Percentiles rank a stretch among this genome's conserved stretches.
Conservation (phyloP, 768 basidiomycete species). For the Russula compacta region DNA sequence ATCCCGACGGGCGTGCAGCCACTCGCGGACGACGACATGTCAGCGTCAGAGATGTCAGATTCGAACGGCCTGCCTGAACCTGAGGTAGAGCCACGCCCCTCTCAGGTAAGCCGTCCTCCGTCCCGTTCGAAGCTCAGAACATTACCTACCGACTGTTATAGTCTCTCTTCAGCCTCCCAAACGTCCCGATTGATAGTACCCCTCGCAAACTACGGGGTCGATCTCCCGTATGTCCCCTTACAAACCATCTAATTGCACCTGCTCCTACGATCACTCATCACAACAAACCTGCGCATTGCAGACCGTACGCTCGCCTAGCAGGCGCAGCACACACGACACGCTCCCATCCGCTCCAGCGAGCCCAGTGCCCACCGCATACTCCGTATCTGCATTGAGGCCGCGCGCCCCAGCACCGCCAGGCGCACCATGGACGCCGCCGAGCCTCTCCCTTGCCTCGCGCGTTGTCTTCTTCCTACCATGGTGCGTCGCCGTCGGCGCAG, state of each 20-base stretch:
- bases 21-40: background rate
- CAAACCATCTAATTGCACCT: no score
- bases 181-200: conserved; percentile 1
- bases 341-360: background rate
- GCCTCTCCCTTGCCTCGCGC: conserved; percentile 1
- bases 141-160: background rate
- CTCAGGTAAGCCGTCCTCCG: background rate
- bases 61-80: background rate
- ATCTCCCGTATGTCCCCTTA: background rate
- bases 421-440: background rate
- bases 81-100: background rate
- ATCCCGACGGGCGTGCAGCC: conserved; percentile 2
- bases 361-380: background rate
- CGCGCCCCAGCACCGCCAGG: background rate
- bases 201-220: background rate
- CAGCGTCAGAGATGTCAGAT: background rate
- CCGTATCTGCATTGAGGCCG: background rate
- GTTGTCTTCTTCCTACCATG: conserved; percentile 15
- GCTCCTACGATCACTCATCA: background rate
- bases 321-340: conserved; percentile 1
- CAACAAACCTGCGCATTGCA: background rate
- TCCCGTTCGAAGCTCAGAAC: no score
- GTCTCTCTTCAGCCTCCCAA: conserved; percentile 9
- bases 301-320: background rate
- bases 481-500: conserved; percentile 16